Evolutionary conservation across 1,139 yeast species (phyloP).

Genomic region (Lodderomyces oxycetoniae): DNA sequence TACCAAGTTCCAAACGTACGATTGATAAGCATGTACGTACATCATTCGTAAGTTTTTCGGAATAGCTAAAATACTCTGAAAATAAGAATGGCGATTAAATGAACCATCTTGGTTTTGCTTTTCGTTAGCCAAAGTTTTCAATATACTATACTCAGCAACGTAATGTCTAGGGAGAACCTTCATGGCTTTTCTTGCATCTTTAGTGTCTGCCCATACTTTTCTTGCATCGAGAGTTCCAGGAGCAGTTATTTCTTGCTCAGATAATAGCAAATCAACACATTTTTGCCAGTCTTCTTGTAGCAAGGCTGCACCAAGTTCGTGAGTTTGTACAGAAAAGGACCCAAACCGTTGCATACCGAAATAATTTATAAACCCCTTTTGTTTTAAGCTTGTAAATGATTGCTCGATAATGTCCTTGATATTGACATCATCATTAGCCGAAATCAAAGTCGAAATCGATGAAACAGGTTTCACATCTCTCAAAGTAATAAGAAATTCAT

Average conservation of each 20-base stretch:
- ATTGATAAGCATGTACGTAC: slow-evolving; percentile 97
- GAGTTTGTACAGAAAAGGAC: slow-evolving; percentile 89
- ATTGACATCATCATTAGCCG: slow-evolving; percentile 19
- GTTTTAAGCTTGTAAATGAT: slow-evolving; percentile 56
- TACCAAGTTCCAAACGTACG: slow-evolving; percentile 88
- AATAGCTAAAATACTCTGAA: slow-evolving; percentile 81
- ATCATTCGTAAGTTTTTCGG: slow-evolving; percentile 89
- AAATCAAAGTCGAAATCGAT: neutral
- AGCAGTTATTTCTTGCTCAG: slow-evolving; percentile 78
- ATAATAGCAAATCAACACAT: slow-evolving; percentile 71
- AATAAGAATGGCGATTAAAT: slow-evolving; percentile 50
- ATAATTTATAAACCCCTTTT: slow-evolving; percentile 82
- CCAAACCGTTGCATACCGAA: slow-evolving; percentile 98
- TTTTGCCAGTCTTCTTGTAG: slow-evolving; percentile 72
- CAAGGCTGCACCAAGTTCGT: slow-evolving; percentile 70
- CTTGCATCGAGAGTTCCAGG: slow-evolving; percentile 85
- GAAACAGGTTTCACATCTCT: slow-evolving; percentile 51
- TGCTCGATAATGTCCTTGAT: slow-evolving; percentile 41
- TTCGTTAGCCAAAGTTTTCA: slow-evolving; percentile 50
- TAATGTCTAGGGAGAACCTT: slow-evolving; percentile 81
- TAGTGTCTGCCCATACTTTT: slow-evolving; percentile 71
- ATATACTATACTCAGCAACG: slow-evolving; percentile 75
- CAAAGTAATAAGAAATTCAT: slow-evolving; percentile 79
- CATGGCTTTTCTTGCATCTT: slow-evolving; percentile 61
- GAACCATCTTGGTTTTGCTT: slow-evolving; percentile 44